Evolutionary conservation across 176 grass and related monocot species (phyloP), one percentile per base, ranked within the genome.

Genomic region (Ensete ventricosum): DNA sequence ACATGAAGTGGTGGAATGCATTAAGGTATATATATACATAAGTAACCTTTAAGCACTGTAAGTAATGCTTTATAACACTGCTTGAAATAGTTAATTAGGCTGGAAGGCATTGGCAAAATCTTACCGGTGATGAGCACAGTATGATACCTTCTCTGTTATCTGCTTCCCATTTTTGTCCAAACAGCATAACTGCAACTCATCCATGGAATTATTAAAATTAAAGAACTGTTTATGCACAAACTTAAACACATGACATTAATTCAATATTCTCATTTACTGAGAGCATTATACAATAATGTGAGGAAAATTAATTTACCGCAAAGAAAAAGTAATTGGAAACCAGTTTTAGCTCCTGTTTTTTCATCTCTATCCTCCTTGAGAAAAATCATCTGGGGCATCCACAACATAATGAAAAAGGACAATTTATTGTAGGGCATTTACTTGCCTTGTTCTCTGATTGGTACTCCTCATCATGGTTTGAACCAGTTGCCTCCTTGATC

Each of bases 81-180:
- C 12, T 16, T 69, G 23, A 27, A 24, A 21, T 26, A 13, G 23
- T 13, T 26, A 12, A 65, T 1, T 14, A 8, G 9, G 1, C 11
- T 2, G 9, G 34, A n/a, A 34, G 67, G 25, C 12, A 17, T 17
- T 12, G 23, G 2, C 26, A 20, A 79, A 86, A 77, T 69, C 78
- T 93, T 81, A 89, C 94, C 94, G 68, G 77, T 98, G 94, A 69
- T 93, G 79, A 50, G 88, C 88, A 66, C 94, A 93, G 82, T 98
- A 93, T 17, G 94, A 98, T 80, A 98, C 83, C 78, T 88, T 98
- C 66, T 82, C 91, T 80, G 84, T 91, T 54, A 85, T 84, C 79
- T 91, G 90, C 76, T 89, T 98, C 53, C 94, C 90, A 76, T 93
- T 91, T 87, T 87, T 98, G 43, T 91, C 82, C 52, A 89, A 84